Conservation (phyloP, 108 stramenopile genomes). For the Nannochloropsis salina region DNA sequence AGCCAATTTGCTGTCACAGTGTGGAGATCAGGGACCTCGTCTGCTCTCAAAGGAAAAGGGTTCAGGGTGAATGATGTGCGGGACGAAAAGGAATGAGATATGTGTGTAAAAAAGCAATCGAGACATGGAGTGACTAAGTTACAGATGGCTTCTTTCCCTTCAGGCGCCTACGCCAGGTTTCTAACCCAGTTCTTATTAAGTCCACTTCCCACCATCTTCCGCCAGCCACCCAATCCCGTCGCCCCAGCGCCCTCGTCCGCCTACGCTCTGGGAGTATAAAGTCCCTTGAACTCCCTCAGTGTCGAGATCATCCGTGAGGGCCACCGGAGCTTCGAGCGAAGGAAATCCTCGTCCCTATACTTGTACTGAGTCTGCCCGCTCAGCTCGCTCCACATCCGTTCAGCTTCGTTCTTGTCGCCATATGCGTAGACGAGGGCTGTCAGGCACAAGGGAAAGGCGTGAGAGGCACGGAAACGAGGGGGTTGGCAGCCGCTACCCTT, state of each 20-base stretch:
- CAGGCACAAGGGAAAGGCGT: not conserved
- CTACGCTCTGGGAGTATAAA: not conserved
- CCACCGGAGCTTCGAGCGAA: not conserved
- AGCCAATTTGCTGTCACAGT: too few relatives aligned
- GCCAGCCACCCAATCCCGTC: not conserved
- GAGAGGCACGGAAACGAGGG: not conserved
- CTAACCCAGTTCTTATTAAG: too few relatives aligned
- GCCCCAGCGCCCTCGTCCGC: not conserved
- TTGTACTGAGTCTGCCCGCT: not conserved
- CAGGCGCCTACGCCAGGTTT: too few relatives aligned
- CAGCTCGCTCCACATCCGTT: slow-evolving; percentile 5
- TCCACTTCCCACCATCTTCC: too few relatives aligned
- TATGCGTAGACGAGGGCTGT: not conserved
- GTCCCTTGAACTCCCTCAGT: not conserved
- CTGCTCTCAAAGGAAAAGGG: too few relatives aligned
- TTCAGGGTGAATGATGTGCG: too few relatives aligned
- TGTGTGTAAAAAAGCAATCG: too few relatives aligned
- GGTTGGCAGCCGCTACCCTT: not conserved
- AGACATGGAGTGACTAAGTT: too few relatives aligned
- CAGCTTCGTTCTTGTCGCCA: slow-evolving; percentile 8
- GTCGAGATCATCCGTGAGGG: not conserved
- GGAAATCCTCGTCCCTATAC: slow-evolving; percentile 15
- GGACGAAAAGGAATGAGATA: too few relatives aligned
- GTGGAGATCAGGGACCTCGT: too few relatives aligned
- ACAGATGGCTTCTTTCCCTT: too few relatives aligned